A percentile compares a stretch with the other conserved stretches of the same genome.
These are phyloP conservation scores for Geranium incanum DNA, from an alignment of 441 rosid genomes.

Conservation along the genomic window DNA sequence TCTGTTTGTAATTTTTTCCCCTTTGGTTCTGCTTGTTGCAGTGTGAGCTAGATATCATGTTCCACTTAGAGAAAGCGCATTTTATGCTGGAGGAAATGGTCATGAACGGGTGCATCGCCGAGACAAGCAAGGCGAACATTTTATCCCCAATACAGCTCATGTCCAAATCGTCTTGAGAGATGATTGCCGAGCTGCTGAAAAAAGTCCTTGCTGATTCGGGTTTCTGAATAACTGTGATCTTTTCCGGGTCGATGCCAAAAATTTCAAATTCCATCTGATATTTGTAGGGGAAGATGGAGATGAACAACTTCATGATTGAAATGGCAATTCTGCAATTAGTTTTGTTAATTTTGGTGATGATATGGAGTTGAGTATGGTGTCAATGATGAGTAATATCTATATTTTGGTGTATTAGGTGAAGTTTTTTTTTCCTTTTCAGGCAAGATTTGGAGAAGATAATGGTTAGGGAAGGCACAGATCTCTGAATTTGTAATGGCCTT, in stretches of 20 bases:
- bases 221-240: too few species aligned
- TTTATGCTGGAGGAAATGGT: slow-evolving; percentile 96
- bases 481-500: too few species aligned
- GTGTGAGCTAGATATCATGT: slow-evolving; percentile 97
- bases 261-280: too few species aligned
- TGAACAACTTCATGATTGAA: too few species aligned
- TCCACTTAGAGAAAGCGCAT: slow-evolving; percentile 94
- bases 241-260: too few species aligned
- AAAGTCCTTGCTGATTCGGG: too few species aligned
- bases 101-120: slow-evolving; percentile 84
- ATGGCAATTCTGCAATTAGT: background rate
- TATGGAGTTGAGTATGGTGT: background rate
- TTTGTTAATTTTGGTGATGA: background rate
- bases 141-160: slow-evolving; percentile 67
- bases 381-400: background rate
- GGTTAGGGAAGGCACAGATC: too few species aligned
- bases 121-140: slow-evolving; percentile 82
- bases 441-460: too few species aligned
- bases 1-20: background rate
- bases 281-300: too few species aligned
- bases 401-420: background rate
- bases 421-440: background rate
- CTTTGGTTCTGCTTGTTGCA: slow-evolving; percentile 20
- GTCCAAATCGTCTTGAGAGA: slow-evolving; percentile 50
- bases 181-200: background rate